A percentile compares a stretch with the other conserved stretches of the same genome.
These are phyloP conservation scores for Millerozyma miso DNA, from an alignment of 805 yeast genomes.

Conservation along the genomic window DNA sequence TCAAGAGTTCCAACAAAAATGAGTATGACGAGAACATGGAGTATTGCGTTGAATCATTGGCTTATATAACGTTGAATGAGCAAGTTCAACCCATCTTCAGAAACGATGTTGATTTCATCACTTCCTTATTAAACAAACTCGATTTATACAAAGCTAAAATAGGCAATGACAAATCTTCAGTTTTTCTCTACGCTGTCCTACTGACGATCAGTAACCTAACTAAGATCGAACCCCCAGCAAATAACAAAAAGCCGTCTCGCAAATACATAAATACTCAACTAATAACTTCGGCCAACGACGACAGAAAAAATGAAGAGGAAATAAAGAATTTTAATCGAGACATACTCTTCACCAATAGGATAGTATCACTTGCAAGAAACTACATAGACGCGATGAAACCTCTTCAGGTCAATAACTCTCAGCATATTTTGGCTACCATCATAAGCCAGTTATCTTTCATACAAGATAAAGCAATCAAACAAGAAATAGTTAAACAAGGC, in stretches of 20 bases:
- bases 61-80: constrained; percentile 42
- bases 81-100: constrained; percentile 30
- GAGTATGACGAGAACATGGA: constrained; percentile 3
- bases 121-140: constrained; percentile 11
- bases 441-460: constrained; percentile 30
- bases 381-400: not conserved
- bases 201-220: constrained; percentile 39
- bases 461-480: constrained; percentile 21
- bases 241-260: constrained; percentile 28
- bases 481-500: constrained; percentile 45
- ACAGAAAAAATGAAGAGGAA: constrained; percentile 18
- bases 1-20: constrained; percentile 3
- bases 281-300: constrained; percentile 10
- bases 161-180: not conserved
- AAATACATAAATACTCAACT: constrained; percentile 36
- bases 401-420: not conserved
- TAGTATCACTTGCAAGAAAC: constrained; percentile 7
- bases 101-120: constrained; percentile 26
- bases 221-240: constrained; percentile 20
- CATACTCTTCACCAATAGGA: constrained; percentile 20
- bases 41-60: constrained; percentile 41
- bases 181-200: constrained; percentile 37
- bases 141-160: not conserved
- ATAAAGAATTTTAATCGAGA: constrained; percentile 30
- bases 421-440: not conserved